A percentile compares a stretch with the other conserved stretches of the same genome.
Evolutionary conservation across 768 basidiomycete genomes (phyloP).

Genomic region (Macrocybe gigantea): DNA sequence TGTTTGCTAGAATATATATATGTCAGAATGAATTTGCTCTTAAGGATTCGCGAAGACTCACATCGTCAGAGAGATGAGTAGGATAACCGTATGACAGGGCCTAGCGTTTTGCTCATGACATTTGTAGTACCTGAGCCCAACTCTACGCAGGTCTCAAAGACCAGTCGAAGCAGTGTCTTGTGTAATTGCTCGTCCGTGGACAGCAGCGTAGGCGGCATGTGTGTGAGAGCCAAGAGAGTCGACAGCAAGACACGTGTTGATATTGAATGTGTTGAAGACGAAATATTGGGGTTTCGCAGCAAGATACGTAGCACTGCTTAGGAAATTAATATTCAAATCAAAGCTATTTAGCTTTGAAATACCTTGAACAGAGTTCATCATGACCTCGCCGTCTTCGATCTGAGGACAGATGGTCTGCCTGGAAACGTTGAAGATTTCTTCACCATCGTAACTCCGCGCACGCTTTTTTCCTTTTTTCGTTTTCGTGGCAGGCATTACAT

Average conservation of each 20-base stretch:
- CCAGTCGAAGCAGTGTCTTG: conserved; percentile 31
- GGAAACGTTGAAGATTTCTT: conserved; percentile 57
- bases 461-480: conserved; percentile 63
- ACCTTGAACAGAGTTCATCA: conserved; percentile 46
- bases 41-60: no score
- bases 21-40: no score
- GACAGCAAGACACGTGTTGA: conserved; percentile 53
- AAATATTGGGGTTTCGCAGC: conserved; percentile 45
- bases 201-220: conserved; percentile 46
- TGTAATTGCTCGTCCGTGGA: conserved; percentile 50
- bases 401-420: conserved; percentile 44
- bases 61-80: neutral
- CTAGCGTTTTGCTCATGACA: conserved; percentile 55
- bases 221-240: conserved; percentile 49
- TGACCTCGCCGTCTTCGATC: conserved; percentile 40
- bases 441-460: conserved; percentile 66
- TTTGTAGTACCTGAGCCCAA: conserved; percentile 49
- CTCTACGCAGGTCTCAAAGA: conserved; percentile 43
- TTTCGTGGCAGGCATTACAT: conserved; percentile 14
- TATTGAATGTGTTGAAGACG: conserved; percentile 50
- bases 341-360: conserved; percentile 29
- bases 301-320: conserved; percentile 44
- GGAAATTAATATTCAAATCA: neutral
- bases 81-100: conserved; percentile 36
- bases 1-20: conserved; percentile 6